These are phyloP conservation scores for Nemophila menziesii DNA, from an alignment of 257 asterid genomes.

Conservation along the genomic window DNA sequence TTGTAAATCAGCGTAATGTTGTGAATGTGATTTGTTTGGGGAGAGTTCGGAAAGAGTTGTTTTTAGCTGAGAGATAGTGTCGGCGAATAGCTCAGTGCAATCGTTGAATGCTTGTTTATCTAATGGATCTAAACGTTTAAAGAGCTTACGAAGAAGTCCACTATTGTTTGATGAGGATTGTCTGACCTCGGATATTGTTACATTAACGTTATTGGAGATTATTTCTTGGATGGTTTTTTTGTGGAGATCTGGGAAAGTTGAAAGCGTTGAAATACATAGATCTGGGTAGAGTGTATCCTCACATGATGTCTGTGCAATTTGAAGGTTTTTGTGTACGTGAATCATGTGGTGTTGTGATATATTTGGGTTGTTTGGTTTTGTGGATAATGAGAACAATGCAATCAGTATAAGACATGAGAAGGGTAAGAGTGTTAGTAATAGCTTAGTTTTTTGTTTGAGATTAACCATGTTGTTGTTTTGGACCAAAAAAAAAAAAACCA, in stretches of 20 bases:
- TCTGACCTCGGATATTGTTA: slow-evolving; percentile 47
- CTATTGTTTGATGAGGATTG: slow-evolving; percentile 41
- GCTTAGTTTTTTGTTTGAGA: slow-evolving; percentile 18
- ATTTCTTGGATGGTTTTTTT: slow-evolving; percentile 52
- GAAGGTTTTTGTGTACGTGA: slow-evolving; percentile 37
- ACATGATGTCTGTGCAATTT: slow-evolving; percentile 48
- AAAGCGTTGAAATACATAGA: slow-evolving; percentile 63
- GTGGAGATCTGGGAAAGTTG: slow-evolving; percentile 48
- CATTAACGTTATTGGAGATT: slow-evolving; percentile 53
- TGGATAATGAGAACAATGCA: slow-evolving; percentile 21
- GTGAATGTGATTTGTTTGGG: slow-evolving; percentile 16
- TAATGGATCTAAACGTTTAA: slow-evolving; percentile 29
- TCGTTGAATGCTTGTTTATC: slow-evolving; percentile 71
- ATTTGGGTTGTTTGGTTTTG: slow-evolving; percentile 4
- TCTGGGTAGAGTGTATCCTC: slow-evolving; percentile 56
- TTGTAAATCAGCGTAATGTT: slow-evolving; percentile 42
- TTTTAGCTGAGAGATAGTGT: slow-evolving; percentile 37
- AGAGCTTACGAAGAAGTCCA: slow-evolving; percentile 41
- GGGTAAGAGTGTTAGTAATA: slow-evolving; percentile 21
- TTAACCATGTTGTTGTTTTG: slow-evolving; percentile 17
- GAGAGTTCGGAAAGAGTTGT: slow-evolving; percentile 31
- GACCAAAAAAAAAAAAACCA: too few species aligned
- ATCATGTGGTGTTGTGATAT: slow-evolving; percentile 20
- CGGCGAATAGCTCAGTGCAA: slow-evolving; percentile 57
- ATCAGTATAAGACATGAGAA: slow-evolving; percentile 14